Evolutionary conservation across 169 alveolate species (phyloP), one percentile per base, ranked within the genome.

Genomic region (Eimeria brunetti): DNA sequence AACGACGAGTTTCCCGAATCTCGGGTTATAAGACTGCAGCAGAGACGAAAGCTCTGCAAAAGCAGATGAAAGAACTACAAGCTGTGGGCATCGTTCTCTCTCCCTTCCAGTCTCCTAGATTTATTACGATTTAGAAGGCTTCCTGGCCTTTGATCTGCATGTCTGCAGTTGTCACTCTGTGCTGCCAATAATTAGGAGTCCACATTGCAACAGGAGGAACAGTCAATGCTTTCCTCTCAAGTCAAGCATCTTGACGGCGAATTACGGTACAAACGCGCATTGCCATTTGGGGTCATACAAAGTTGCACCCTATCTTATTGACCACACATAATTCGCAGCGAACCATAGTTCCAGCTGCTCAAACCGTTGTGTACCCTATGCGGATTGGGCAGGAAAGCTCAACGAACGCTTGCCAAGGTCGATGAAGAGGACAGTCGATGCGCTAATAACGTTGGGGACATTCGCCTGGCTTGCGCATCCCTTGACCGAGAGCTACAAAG

Each of bases 1-100:
- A 98, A 96, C 96, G 99, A 89, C 98, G 97, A 95, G 99, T 98
- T 22, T 98, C 98, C 46, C 96, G 98, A 91, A 99, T 98, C 22
- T 96, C 97, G 64, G 99, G 99, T 18, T 98, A 98, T 93, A 96
- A 99, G 88, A 97, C 99, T 16, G 97, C 97, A 38, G 99, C 98
- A 91, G 99, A 98, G 97, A 98, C 98, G 96, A 97, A 96, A 88
- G 98, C 97, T 36, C 97, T 97, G n/a, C 96, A 96, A 64, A 97
- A 97, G 95, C 96, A 96, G 94, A 94, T 97, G 69, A 96, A 97
- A 60, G 95, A 98, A 78, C 95, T 94, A 12, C 95, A 97, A 41
- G 95, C 95, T 84, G 93, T 98, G 46, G 88, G 96, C 20, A 95
- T 94, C 83, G 94, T 97, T 58, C 96, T 97, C 44, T 22, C 18